Conservation (phyloP, 345 rosid genomes). For the Fremontodendron californicum region DNA sequence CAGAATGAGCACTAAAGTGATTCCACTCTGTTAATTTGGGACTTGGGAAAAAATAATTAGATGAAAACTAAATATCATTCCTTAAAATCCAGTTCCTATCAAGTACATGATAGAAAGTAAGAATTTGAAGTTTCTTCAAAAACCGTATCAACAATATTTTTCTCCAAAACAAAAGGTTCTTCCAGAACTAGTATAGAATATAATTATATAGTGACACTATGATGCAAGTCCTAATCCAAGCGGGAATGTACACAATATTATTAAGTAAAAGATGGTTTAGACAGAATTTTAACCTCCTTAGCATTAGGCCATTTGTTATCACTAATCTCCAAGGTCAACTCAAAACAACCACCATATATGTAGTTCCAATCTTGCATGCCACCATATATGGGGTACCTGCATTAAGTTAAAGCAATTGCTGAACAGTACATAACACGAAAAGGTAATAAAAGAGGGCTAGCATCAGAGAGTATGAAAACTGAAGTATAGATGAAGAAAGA, state of each 20-base stretch:
- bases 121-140: neutral
- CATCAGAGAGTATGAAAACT: neutral
- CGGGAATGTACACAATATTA: neutral
- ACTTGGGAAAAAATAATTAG: neutral
- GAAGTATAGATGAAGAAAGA: neutral
- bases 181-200: neutral
- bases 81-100: neutral
- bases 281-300: conserved; percentile 54
- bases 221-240: neutral
- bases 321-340: conserved; percentile 92
- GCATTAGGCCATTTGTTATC: conserved; percentile 94
- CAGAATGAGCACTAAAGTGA: neutral
- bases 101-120: neutral
- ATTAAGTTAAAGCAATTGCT: conserved; percentile 18
- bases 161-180: neutral
- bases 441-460: neutral
- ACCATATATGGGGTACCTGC: conserved; percentile 96
- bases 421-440: conserved; percentile 3
- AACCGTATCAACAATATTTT: neutral
- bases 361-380: conserved; percentile 99
- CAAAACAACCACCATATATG: conserved; percentile 90
- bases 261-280: neutral
- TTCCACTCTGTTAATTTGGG: neutral
- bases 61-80: neutral
- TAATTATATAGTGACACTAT: neutral